Base-by-base conservation (phyloP, 208 protist genomes). In the Chromosphaera perkinsii region DNA sequence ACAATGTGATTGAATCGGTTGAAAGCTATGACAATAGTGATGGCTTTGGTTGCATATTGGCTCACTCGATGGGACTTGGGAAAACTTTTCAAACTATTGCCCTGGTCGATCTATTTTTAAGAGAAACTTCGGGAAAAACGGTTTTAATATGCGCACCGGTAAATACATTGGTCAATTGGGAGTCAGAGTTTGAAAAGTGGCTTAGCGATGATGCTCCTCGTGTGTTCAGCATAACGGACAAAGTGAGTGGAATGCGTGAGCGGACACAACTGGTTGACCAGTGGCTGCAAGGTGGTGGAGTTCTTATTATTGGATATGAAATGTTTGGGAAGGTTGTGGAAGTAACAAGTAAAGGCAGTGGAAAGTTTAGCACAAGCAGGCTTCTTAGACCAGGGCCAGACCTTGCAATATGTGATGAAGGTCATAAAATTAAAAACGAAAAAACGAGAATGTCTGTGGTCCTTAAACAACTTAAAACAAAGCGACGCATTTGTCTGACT, bases 1-100 rank as follows among this genome's bases (percentile, higher is more conserved):
- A 78, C 0, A 63, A 75, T 33, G 36, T 78, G 1, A 45, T 77
- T 1, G 29, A 40, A 9, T 47, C 39, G 14, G 33, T 63, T 4
- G 59, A 49, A 22, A 10, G 27, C 17, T 51, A 26, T 52, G 59
- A 22, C 26, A 22, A 39, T 31, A 22, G 37, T 54, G 51, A 60
- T 17, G 32, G 52, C 4, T 74, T 57, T 42, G 73, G 73, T 32
- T 78, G 73, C 32, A 67, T 78, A 9, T 52, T 78, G 2, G 73
- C 73, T 32, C 73, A 78, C 29, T 66, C 52, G n/a, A 79, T 79
- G 75, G 75, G 75, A 26, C 26, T 79, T 0, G 75, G 75, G 7
- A 79, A 79, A 45, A 42, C 72, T 3, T 26, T 78, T 0, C 75
- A 78, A 29, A 65, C 61, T 0, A 37, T 77, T 9, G 3, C 70